A percentile compares a stretch with the other conserved stretches of the same genome.
Evolutionary conservation across 768 basidiomycete genomes (phyloP).

Genomic region (Paxillus involutus): DNA sequence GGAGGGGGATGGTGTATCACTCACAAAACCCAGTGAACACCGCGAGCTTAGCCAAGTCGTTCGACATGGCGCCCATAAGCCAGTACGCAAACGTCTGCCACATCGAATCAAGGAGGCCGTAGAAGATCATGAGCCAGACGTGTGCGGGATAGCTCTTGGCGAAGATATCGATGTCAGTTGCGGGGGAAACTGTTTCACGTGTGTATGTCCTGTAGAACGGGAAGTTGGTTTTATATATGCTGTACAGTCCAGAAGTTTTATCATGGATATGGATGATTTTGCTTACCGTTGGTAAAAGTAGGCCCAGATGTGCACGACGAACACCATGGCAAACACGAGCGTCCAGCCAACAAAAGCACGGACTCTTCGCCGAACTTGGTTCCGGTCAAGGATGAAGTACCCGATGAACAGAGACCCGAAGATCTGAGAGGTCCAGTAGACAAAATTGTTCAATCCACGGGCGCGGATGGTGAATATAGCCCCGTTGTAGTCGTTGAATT

Average conservation of each 20-base stretch:
- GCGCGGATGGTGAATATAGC: constrained; percentile 78
- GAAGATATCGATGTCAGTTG: constrained; percentile 55
- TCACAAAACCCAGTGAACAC: constrained; percentile 81
- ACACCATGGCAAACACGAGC: constrained; percentile 63
- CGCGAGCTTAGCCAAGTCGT: constrained; percentile 76
- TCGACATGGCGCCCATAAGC: constrained; percentile 88
- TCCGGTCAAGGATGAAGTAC: constrained; percentile 59
- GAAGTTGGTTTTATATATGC: neutral
- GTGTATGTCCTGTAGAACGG: constrained; percentile 51
- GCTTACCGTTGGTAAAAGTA: constrained; percentile 73
- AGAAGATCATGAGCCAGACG: constrained; percentile 68
- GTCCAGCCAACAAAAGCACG: constrained; percentile 74
- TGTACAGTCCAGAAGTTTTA: neutral
- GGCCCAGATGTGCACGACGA: constrained; percentile 73
- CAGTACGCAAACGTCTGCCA: constrained; percentile 86
- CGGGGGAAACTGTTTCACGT: constrained; percentile 43
- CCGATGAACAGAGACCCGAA: constrained; percentile 75
- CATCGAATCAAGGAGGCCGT: constrained; percentile 78
- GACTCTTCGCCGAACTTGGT: constrained; percentile 52
- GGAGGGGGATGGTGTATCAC: constrained; percentile 25
- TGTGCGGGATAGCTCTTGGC: constrained; percentile 54
- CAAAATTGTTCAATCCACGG: constrained; percentile 74
- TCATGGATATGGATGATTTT: neutral
- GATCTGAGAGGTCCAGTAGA: constrained; percentile 81
- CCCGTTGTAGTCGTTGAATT: constrained; percentile 81